A percentile compares a stretch with the other conserved stretches of the same genome.
phyloP scores from a whole-genome alignment of 257 asterid genomes.

The Jacaranda mimosifolia region DNA sequence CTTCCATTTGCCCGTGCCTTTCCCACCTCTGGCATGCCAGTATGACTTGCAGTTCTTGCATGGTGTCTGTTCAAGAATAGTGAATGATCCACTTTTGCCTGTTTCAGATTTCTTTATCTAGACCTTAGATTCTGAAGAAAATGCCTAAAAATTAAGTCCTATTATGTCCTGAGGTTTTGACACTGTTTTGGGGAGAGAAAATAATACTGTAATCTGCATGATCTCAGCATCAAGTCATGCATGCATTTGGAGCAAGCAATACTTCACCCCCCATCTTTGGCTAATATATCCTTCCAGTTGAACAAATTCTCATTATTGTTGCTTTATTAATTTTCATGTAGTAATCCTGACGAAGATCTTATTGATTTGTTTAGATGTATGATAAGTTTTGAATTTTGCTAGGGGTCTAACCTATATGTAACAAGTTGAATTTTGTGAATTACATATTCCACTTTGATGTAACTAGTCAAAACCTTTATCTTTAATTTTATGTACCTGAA shows the following conservation, averaged over 20 bases:
- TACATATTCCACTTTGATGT: neutral
- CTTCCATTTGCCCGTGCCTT: neutral
- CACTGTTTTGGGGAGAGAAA: neutral
- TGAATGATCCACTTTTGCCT: neutral
- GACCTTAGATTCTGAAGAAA: neutral
- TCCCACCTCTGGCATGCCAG: neutral
- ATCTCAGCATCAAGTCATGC: conserved; percentile 1
- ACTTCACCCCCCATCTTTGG: neutral
- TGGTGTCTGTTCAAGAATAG: neutral
- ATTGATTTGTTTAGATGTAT: neutral
- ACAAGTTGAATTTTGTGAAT: neutral
- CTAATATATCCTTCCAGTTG: neutral
- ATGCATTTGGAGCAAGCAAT: neutral
- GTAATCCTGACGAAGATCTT: neutral
- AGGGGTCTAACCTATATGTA: neutral
- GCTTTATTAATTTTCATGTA: neutral
- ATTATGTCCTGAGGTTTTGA: conserved; percentile 2
- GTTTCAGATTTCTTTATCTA: neutral
- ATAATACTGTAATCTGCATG: neutral
- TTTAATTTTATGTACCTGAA: neutral
- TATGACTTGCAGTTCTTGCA: neutral
- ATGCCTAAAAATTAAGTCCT: neutral
- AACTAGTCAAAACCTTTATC: neutral
- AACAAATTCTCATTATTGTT: neutral
- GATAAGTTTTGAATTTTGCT: neutral